Conservation (phyloP, 176 grass and related monocot species). For the Bonia amplexicaulis region DNA sequence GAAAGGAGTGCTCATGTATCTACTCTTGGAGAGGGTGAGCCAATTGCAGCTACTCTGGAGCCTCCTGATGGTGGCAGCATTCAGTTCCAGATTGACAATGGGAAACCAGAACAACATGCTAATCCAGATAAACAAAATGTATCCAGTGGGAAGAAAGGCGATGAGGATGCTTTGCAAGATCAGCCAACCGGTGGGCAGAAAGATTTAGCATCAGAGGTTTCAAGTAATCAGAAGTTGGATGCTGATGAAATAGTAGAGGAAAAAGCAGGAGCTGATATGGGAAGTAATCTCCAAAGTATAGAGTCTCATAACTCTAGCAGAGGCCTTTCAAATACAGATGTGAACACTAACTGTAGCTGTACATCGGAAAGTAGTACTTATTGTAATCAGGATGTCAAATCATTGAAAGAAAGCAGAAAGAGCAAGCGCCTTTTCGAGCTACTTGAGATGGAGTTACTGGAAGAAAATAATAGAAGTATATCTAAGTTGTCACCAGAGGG, state of each 20-base stretch:
- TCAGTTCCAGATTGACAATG: not conserved
- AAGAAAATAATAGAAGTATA: conserved; percentile 45
- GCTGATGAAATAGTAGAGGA: conserved; percentile 53
- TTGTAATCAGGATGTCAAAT: conserved; percentile 27
- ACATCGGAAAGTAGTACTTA: not conserved
- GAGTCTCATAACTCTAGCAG: not conserved
- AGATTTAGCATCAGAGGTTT: conserved; percentile 12
- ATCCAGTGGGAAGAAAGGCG: conserved; percentile 16
- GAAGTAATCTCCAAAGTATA: conserved; percentile 25
- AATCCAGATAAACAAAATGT: conserved; percentile 24
- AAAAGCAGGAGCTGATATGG: conserved; percentile 6
- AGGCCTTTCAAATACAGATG: conserved; percentile 16
- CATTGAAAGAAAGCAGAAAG: conserved; percentile 45
- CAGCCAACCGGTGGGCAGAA: not conserved
- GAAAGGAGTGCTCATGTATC: conserved; percentile 32
- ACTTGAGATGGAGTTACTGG: conserved; percentile 70
- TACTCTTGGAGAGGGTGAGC: conserved; percentile 37
- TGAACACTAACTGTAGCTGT: conserved; percentile 11
- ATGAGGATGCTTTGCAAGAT: conserved; percentile 23
- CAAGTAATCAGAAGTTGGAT: not conserved
- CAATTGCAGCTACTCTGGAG: conserved; percentile 1
- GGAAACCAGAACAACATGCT: conserved; percentile 13
- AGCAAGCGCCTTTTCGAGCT: conserved; percentile 85
- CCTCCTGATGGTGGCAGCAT: not conserved
- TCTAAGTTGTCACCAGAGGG: conserved; percentile 15